phyloP scores from a whole-genome alignment of 2,329 filamentous ascomycete genomes.

The Cercospora sojina region DNA sequence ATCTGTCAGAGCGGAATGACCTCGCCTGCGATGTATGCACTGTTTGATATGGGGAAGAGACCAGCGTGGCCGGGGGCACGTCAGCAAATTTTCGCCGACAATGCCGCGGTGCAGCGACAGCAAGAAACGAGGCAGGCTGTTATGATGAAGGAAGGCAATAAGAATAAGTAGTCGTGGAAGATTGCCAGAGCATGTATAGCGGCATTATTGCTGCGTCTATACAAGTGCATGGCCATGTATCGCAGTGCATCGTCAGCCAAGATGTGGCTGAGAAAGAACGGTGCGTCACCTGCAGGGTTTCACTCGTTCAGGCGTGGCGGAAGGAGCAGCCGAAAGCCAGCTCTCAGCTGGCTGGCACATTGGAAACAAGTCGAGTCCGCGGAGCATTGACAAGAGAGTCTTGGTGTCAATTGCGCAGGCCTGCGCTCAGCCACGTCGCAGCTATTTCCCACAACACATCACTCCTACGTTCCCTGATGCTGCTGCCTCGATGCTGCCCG shows the following conservation, averaged over 20 bases:
- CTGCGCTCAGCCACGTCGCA: slow-evolving; percentile 8
- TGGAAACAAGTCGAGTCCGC: slow-evolving; percentile 2
- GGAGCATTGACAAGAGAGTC: background rate
- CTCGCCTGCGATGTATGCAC: slow-evolving; percentile 38
- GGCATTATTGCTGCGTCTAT: background rate
- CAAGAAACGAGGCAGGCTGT: background rate
- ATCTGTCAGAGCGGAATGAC: slow-evolving; percentile 39
- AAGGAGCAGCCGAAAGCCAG: slow-evolving; percentile 3
- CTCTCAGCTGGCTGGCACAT: slow-evolving; percentile 4
- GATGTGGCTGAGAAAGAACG: slow-evolving; percentile 2
- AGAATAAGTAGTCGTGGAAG: background rate
- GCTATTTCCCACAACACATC: background rate
- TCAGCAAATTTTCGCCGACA: slow-evolving; percentile 28
- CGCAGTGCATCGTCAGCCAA: background rate
- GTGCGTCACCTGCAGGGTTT: slow-evolving; percentile 8
- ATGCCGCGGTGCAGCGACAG: slow-evolving; percentile 6
- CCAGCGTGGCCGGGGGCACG: slow-evolving; percentile 37
- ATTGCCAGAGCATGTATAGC: background rate
- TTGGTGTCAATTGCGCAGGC: background rate
- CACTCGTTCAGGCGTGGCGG: background rate
- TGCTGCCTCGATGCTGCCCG: slow-evolving; percentile 7
- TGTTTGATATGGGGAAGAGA: slow-evolving; percentile 40
- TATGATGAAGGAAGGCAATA: background rate
- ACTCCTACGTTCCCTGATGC: background rate
- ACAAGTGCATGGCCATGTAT: background rate